Evolutionary conservation across 2,329 filamentous ascomycete genomes (phyloP), one percentile per base, ranked within the genome.

Genomic region (Xylariaceae sp.): DNA sequence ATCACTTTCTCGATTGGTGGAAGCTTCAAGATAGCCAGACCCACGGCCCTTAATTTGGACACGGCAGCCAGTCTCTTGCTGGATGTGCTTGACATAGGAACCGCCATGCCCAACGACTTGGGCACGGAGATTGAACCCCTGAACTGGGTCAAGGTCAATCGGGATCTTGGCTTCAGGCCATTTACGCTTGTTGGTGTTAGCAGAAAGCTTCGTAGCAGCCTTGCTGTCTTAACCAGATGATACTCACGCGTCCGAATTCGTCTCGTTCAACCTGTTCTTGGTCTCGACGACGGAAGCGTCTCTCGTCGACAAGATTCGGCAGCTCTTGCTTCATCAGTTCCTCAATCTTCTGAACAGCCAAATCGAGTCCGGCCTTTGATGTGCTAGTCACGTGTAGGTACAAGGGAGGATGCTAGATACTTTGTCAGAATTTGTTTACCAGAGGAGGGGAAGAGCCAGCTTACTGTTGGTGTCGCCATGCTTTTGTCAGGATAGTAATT

Each of bases 21-120:
- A 81, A 35, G 85, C 81, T 63, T 98, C 93, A 59, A 95, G 83
- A 62, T 95, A 98, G 12, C 93, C 93, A 39, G 90, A 97, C 30
- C 90, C 90, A 49, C 87, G 88, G 15, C 93, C 93, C 64, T 98
- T 98, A 69, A 98, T 98, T 64, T 98, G 93, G 19, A 98, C 93
- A 54, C 91, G 87, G 64, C 93, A 97, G 48, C 87, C 79, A 12
- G 93, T 97, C 66, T 95, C 89, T 61, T 90, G 83, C 66, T 97
- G 93, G 51, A 98, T 97, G 61, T 96, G 91, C 67, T 98, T 98
- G 47, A 98, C 93, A 61, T 97, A 96, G 33, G 88, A 86, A 45
- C 93, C 93, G 24, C 89, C 89, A 54, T 91, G 87, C 37, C 93
- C 93, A 41, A 98, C 93, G 35, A 98, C 91, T 62, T 97, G 90